Conservation (phyloP, 257 asterid genomes). For the Pogostemon cablin region DNA sequence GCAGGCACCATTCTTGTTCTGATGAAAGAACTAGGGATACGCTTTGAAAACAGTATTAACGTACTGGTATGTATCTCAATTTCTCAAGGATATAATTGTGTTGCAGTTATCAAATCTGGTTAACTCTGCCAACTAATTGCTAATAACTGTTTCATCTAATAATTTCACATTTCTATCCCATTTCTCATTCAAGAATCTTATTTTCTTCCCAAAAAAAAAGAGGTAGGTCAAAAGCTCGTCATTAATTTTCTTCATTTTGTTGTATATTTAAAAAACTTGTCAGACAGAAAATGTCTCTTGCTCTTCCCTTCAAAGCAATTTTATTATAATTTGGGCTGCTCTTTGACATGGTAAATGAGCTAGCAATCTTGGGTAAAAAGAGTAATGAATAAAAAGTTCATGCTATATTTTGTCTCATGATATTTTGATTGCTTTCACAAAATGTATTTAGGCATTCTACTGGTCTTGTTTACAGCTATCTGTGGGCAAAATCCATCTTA, state of each 20-base stretch:
- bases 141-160: slow-evolving; percentile 10
- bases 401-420: not conserved
- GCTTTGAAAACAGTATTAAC: slow-evolving; percentile 80
- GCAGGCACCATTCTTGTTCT: slow-evolving; percentile 97
- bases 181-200: too few species aligned
- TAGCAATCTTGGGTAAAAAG: not conserved
- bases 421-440: not conserved
- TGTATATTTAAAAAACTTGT: not conserved
- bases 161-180: not conserved
- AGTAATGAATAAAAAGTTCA: not conserved
- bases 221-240: too few species aligned
- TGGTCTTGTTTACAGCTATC: not conserved
- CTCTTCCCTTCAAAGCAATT: not conserved
- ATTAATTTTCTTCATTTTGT: too few species aligned
- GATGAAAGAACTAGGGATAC: slow-evolving; percentile 83
- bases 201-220: too few species aligned
- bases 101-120: slow-evolving; percentile 5
- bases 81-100: slow-evolving; percentile 3
- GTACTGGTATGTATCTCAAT: slow-evolving; percentile 60
- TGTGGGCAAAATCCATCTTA: not conserved
- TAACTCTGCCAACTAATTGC: not conserved
- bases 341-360: not conserved
- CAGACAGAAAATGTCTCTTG: not conserved
- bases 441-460: slow-evolving; percentile 9
- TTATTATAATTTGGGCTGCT: not conserved